Base-by-base conservation (phyloP, 257 asterid genomes). In the Mitragyna speciosa region DNA sequence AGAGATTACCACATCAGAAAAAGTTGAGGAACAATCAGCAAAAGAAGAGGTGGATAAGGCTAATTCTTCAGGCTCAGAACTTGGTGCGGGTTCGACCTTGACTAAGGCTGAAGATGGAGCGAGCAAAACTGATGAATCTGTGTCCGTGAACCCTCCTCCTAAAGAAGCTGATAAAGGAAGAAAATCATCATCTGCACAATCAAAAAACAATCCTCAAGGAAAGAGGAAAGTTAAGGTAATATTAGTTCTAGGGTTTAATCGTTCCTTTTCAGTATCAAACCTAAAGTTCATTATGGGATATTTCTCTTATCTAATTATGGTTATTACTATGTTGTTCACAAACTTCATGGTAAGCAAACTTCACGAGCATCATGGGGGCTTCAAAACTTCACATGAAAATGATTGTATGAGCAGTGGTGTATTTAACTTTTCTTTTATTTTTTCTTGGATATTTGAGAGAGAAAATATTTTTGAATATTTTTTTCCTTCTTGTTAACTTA, bases 221-320 rank as follows among this genome's bases (percentile, higher is more conserved):
- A 94, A 94, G 87, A 81, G 90, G 87, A 94, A 92, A 82, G 93
- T 92, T 3, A 94, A 92, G 98, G 98, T 92, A 86, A 77, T 14
- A 3, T 66, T 6, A 79, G 81, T 66, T 79, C 30, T 70, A 72
- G 79, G 82, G 79, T 77, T 83, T 61, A 17, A 24, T 78, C 70
- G 33, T 2, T 19, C 28, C 28, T 12, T 64, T 76, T 76, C 33
- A 30, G 20, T 45, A 3, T 11, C 20, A 5, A 7, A 39, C 11
- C 24, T 39, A 14, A 39, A 9, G 5, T 6, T 19, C 10, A 16
- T 36, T 10, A 2, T 4, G 26, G 5, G 8, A 17, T 71, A 3
- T 45, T 45, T 43, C 10, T 47, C 49, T 47, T 47, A 16, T 41
- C 47, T 47, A 47, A 5, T 71, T 45, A 41, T 71, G 41, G 61